Evolutionary conservation across 2,329 filamentous ascomycete genomes (phyloP).

Genomic region (Microdochium trichocladiopsis): DNA sequence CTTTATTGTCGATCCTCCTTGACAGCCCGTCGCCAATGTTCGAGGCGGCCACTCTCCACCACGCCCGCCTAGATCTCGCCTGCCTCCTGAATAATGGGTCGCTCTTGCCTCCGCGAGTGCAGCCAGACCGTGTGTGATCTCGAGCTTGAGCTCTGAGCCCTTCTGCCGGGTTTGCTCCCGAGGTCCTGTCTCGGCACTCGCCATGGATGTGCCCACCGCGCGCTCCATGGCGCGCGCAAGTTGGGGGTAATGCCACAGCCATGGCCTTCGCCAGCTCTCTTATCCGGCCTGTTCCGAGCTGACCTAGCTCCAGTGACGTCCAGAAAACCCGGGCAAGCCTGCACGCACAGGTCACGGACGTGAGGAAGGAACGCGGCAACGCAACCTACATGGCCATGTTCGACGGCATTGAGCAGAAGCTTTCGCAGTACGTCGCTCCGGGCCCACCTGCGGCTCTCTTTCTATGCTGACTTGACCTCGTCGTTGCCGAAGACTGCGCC

Average conservation of each 20-base stretch:
- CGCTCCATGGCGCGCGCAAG: neutral
- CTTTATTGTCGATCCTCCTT: neutral
- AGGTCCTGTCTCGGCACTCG: neutral
- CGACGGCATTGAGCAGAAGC: slow-evolving; percentile 19
- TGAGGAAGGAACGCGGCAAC: slow-evolving; percentile 19
- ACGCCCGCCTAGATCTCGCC: neutral
- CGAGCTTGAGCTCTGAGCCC: neutral
- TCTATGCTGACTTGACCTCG: slow-evolving; percentile 6
- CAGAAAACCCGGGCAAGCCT: slow-evolving; percentile 17
- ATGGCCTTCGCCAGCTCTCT: neutral
- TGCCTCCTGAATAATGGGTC: neutral
- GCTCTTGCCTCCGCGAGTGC: neutral
- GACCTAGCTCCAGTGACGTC: slow-evolving; percentile 5
- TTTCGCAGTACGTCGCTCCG: slow-evolving; percentile 20
- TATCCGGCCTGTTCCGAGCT: slow-evolving; percentile 1
- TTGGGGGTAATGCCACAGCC: neutral
- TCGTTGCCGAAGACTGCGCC: slow-evolving; percentile 51
- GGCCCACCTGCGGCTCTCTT: neutral
- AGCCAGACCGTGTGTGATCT: neutral
- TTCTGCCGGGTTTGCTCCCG: neutral
- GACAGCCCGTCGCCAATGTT: neutral
- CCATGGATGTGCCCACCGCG: neutral
- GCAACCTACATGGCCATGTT: slow-evolving; percentile 20
- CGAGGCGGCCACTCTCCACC: neutral
- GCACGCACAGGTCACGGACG: slow-evolving; percentile 10